Conservation (phyloP, 225 moss, liverwort and hornwort species). For the Polytrichum formosum region DNA sequence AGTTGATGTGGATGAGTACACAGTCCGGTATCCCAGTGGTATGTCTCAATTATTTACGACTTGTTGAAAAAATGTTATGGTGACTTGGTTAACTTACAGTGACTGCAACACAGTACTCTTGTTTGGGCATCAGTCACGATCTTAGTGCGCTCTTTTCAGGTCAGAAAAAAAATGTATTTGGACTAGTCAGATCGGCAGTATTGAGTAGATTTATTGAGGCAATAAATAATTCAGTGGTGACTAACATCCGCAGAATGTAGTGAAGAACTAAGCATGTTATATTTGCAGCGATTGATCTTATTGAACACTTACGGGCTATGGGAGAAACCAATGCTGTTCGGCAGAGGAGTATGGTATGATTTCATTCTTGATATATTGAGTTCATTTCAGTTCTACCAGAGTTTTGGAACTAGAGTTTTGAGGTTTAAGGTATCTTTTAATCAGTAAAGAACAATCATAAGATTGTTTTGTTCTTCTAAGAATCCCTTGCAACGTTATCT, state of each 20-base stretch:
- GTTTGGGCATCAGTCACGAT: no score
- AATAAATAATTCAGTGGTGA: neutral
- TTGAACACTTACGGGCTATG: conserved; percentile 92
- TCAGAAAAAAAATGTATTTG: neutral
- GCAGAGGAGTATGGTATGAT: conserved; percentile 66
- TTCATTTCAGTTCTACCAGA: no score
- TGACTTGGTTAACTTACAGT: neutral
- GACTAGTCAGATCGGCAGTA: neutral
- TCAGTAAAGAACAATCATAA: no score
- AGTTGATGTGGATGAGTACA: conserved; percentile 93
- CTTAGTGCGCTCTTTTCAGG: neutral
- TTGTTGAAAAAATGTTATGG: conserved; percentile 12
- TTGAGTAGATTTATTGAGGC: neutral
- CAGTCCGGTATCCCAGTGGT: conserved; percentile 90
- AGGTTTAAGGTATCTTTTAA: no score
- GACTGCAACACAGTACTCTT: no score
- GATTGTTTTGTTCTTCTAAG: no score
- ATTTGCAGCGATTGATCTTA: conserved; percentile 77
- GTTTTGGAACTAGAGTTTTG: no score
- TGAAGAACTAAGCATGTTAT: neutral
- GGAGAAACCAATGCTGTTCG: conserved; percentile 95
- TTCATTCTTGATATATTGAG: no score
- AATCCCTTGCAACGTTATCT: no score
- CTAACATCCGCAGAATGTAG: neutral
- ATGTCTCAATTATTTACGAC: conserved; percentile 12